Evolutionary conservation across 352 stramenopile species (phyloP), one percentile per base, ranked within the genome.

Genomic region (Phytophthora agathidicida): DNA sequence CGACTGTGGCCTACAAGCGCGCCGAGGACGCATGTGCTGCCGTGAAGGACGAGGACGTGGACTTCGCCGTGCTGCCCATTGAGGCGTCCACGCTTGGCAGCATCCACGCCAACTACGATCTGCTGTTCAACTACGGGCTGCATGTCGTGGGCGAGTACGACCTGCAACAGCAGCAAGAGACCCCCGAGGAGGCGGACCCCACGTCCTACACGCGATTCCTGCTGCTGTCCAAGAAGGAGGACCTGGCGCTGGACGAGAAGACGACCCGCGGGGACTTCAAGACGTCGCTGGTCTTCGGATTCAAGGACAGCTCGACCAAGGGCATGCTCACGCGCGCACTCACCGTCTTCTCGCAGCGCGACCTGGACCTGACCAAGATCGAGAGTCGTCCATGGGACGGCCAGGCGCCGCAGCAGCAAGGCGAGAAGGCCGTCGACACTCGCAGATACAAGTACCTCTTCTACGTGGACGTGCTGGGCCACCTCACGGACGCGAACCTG

Each of bases 61-160:
- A 98, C 64, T 99, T 98, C 75, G 93, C 83, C 8, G 86, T 98
- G 33, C 56, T 99, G 5, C 94, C 96, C 19, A 97, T 99, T 47
- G 96, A 99, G 76, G 98, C 98, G 68, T 97, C 90, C n/a, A 73
- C 98, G 35, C 92, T 91, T 28, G 96, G 96, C 22, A 98, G 84
- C 23, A 99, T 98, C 64, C 96, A 99, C 73, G 89, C 96, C 42
- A 98, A 98, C 72, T 99, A 99, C 73, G 83, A 94, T 59, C 57
- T 94, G 52, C 45, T 92, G 49, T 68, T 93, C 38, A 84, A 85
- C 67, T 86, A 85, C 62, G 75, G 69, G 0, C 60, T 93, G 30
- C 72, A 88, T 55, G 76, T 93, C 23, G 71, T 93, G 16, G 74
- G 75, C 37, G 85, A 94, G 60, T 88, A 83, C 59, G 75, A 88